A percentile compares a stretch with the other conserved stretches of the same genome.
phyloP scores from a whole-genome alignment of 2,329 filamentous ascomycete genomes.

The Passalora sequoiae region DNA sequence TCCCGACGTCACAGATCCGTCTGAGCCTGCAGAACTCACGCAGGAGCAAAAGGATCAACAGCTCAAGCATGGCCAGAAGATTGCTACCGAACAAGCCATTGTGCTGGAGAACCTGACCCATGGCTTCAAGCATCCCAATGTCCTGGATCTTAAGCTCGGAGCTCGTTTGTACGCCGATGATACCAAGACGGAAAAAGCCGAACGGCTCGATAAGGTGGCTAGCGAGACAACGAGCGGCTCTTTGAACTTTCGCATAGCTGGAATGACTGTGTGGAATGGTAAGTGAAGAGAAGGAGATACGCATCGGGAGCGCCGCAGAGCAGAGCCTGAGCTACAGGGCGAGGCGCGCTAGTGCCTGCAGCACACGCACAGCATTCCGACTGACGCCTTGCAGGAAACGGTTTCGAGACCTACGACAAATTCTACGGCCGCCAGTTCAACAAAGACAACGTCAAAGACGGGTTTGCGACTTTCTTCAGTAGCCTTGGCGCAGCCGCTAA shows the following conservation, averaged over 20 bases:
- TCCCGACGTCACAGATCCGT: slow-evolving; percentile 16
- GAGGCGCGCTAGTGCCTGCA: too few species aligned
- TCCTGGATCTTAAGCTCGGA: slow-evolving; percentile 90
- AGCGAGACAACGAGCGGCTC: slow-evolving; percentile 55
- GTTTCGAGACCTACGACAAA: slow-evolving; percentile 60
- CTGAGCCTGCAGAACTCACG: slow-evolving; percentile 17
- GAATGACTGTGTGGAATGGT: slow-evolving; percentile 56
- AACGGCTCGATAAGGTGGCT: slow-evolving; percentile 55
- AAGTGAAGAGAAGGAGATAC: too few species aligned
- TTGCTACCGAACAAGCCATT: slow-evolving; percentile 73
- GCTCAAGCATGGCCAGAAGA: slow-evolving; percentile 54
- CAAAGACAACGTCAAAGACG: slow-evolving; percentile 51
- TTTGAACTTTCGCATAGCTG: slow-evolving; percentile 60
- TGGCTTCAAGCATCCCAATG: slow-evolving; percentile 79
- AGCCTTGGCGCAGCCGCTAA: slow-evolving; percentile 40
- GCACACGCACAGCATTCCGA: too few species aligned
- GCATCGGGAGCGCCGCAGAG: too few species aligned
- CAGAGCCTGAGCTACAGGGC: too few species aligned
- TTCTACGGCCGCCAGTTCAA: slow-evolving; percentile 59
- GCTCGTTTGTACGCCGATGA: slow-evolving; percentile 77
- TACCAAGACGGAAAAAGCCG: slow-evolving; percentile 54
- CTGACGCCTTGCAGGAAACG: too few species aligned
- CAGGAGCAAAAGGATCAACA: slow-evolving; percentile 33
- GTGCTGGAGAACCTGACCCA: slow-evolving; percentile 79
- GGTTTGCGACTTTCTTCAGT: slow-evolving; percentile 54